Conservation (phyloP, 1,284 basidiomycete genomes). For the Cryptococcus depauperatus region DNA sequence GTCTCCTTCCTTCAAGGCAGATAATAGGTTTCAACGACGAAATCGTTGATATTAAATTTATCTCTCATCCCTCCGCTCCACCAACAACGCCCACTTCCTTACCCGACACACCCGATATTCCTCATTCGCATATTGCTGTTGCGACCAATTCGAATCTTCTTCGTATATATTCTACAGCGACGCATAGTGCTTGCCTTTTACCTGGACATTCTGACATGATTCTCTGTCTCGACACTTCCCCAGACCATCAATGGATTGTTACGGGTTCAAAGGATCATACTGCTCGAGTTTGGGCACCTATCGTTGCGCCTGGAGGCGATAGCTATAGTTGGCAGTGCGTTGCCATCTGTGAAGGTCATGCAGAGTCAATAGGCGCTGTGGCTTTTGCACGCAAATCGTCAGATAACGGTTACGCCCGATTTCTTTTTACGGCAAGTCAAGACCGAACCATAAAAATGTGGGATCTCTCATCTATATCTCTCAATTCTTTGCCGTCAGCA, state of each 20-base stretch:
- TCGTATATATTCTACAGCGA: constrained; percentile 65
- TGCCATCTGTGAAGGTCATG: constrained; percentile 84
- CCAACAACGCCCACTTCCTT: constrained; percentile 5
- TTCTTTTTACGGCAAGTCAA: constrained; percentile 90
- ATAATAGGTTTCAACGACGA: constrained; percentile 97
- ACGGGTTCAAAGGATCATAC: constrained; percentile 90
- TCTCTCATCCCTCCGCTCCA: constrained; percentile 45
- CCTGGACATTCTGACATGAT: constrained; percentile 88
- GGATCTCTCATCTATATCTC: constrained; percentile 59
- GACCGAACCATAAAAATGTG: constrained; percentile 98
- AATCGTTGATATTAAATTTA: constrained; percentile 79
- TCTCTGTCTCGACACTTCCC: constrained; percentile 66
- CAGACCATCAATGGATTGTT: constrained; percentile 63
- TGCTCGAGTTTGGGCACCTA: constrained; percentile 73
- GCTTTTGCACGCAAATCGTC: constrained; percentile 57
- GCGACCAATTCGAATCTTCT: constrained; percentile 94
- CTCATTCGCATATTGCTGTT: constrained; percentile 65
- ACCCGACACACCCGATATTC: not conserved
- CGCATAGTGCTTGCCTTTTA: constrained; percentile 71
- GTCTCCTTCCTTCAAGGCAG: constrained; percentile 63
- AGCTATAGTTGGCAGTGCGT: constrained; percentile 63
- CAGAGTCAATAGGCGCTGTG: constrained; percentile 87
- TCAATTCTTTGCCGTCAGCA: constrained; percentile 9
- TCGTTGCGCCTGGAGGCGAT: constrained; percentile 34
- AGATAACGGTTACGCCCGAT: constrained; percentile 39